Conservation (phyloP, 2,329 filamentous ascomycete genomes). For the Botrytis byssoidea region DNA sequence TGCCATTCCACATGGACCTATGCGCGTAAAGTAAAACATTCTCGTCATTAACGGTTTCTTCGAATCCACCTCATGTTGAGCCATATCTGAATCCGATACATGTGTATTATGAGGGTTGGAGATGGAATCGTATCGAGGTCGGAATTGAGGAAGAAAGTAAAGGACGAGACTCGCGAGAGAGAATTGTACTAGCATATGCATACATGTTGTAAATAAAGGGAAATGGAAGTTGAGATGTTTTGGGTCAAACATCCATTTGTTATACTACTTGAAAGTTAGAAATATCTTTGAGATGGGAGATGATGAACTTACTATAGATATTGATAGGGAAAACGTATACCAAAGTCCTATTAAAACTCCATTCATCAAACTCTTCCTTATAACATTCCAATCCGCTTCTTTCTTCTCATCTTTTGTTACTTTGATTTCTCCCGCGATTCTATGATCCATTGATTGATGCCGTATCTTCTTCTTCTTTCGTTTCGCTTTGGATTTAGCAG, state of each 20-base stretch:
- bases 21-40: slow-evolving; percentile 86
- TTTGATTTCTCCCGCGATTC: slow-evolving; percentile 59
- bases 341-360: slow-evolving; percentile 79
- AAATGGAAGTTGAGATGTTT: slow-evolving; percentile 86
- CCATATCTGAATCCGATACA: slow-evolving; percentile 34
- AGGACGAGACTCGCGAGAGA: slow-evolving; percentile 73
- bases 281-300: not conserved
- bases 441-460: slow-evolving; percentile 68
- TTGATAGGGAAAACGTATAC: slow-evolving; percentile 88
- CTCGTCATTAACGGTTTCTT: slow-evolving; percentile 70
- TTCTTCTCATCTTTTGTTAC: slow-evolving; percentile 71
- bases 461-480: slow-evolving; percentile 64
- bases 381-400: slow-evolving; percentile 70
- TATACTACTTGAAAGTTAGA: slow-evolving; percentile 62
- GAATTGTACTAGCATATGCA: slow-evolving; percentile 97
- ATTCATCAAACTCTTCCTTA: slow-evolving; percentile 70
- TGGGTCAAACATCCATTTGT: slow-evolving; percentile 99
- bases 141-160: slow-evolving; percentile 77
- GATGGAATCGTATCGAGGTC: slow-evolving; percentile 56
- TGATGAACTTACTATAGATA: slow-evolving; percentile 70
- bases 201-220: slow-evolving; percentile 84
- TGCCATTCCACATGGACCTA: slow-evolving; percentile 86
- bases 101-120: slow-evolving; percentile 38
- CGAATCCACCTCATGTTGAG: slow-evolving; percentile 35
- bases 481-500: slow-evolving; percentile 67